Evolutionary conservation across 2,329 filamentous ascomycete genomes (phyloP), one percentile per base, ranked within the genome.

Genomic region (Biscogniauxia marginata): DNA sequence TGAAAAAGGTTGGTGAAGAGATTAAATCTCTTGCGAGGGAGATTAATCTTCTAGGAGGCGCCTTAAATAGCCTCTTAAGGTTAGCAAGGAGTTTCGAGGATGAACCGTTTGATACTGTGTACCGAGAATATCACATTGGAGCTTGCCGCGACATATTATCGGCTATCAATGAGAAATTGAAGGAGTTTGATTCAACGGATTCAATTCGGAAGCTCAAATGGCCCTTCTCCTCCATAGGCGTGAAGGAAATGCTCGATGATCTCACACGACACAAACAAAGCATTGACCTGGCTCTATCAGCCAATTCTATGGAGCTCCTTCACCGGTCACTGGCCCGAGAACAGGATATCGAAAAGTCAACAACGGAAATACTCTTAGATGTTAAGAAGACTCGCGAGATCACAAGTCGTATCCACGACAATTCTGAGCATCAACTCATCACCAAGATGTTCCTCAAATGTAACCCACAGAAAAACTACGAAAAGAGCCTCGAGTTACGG

Each of bases 391-490:
- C 50, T 1, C 30, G 55, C 8, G 56, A 65, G 25, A 57, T 64
- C n/a, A 53, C 57, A 13, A 62, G 51, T 9, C 57, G 60, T 1
- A 63, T 67, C 9, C 16, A 58, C 7, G 22, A 63, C 6, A 39
- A 64, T 23, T 21, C 21, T 9, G 39, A 62, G 24, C 58, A 60
- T 0, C 45, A 57, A 3, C 44, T 56, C 3, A 44, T 66, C 4
- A 20, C 65, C 5, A 49, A 60, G 7, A 65, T 57, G 39, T 67
- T 68, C 53, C 53, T 68, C 4, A 55, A 51, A 4, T 52, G 47
- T 9, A 68, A 67, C 22, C 67, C 67, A 9, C 65, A 70, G 20
- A 46, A 55, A 13, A 60, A 62, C 45, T 60, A 63, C 23, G 58
- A 60, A 2, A 64, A 49, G 22, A 66, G 61, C 39, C 47, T 62